Evolutionary conservation across 768 basidiomycete species (phyloP).

Genomic region (Cystobasidium onofrii): DNA sequence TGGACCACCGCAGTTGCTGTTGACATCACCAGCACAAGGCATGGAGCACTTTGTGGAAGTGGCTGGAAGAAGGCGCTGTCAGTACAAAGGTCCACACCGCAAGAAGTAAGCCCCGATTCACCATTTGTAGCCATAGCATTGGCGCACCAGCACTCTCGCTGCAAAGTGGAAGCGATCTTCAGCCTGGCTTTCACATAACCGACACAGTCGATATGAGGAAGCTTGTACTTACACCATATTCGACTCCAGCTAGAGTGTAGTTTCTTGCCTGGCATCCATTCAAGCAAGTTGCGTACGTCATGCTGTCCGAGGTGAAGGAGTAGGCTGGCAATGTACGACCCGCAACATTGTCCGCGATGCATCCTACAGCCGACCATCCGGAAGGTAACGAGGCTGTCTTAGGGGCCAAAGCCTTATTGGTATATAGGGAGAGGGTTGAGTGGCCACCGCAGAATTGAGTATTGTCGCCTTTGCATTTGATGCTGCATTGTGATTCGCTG

Average conservation of each 20-base stretch:
- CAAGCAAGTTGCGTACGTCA: slow-evolving; percentile 15
- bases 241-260: slow-evolving; percentile 7
- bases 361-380: slow-evolving; percentile 14
- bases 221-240: slow-evolving; percentile 5
- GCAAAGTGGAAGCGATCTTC: no score
- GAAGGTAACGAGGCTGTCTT: background rate
- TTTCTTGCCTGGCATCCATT: background rate
- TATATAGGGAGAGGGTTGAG: slow-evolving; percentile 9
- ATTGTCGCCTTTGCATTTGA: background rate
- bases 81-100: background rate
- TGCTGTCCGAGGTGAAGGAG: slow-evolving; percentile 1
- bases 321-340: background rate
- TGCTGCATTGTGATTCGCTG: background rate
- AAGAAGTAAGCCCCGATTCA: no score
- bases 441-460: background rate
- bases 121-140: background rate
- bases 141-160: slow-evolving; percentile 19
- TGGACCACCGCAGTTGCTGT: background rate
- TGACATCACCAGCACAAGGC: slow-evolving; percentile 10
- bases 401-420: background rate
- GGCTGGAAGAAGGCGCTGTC: background rate
- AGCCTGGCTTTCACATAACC: no score
- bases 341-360: background rate
- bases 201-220: no score
- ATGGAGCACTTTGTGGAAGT: background rate